phyloP scores from a whole-genome alignment of 2,329 filamentous ascomycete genomes.

The Diplodia corticola region DNA sequence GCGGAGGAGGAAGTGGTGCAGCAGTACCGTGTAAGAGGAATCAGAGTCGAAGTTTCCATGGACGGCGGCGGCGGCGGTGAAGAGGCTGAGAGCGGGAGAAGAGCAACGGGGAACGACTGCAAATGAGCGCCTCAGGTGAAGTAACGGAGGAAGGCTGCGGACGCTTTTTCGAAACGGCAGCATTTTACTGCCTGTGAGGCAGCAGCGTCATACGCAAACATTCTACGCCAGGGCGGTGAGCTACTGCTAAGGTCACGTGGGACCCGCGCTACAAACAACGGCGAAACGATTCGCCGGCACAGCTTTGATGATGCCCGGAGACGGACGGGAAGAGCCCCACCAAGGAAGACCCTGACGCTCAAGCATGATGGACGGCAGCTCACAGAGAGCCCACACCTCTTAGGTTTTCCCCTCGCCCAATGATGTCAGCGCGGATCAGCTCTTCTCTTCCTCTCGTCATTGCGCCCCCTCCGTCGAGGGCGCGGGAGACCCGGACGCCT shows the following conservation, averaged over 20 bases:
- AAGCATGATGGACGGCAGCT: background rate
- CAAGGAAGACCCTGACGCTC: background rate
- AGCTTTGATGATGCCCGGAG: background rate
- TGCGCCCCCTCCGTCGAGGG: background rate
- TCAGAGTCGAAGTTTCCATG: background rate
- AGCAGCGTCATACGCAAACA: background rate
- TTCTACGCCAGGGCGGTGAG: background rate
- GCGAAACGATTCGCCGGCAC: background rate
- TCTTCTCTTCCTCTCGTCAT: background rate
- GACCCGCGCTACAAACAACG: background rate
- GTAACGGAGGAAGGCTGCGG: background rate
- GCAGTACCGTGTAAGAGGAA: constrained; percentile 10
- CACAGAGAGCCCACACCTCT: background rate
- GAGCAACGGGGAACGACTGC: background rate
- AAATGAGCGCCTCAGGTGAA: background rate
- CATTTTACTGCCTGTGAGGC: background rate
- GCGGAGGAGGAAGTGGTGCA: background rate
- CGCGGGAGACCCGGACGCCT: background rate
- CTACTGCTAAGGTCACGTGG: background rate
- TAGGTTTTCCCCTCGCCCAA: background rate
- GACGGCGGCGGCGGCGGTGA: background rate
- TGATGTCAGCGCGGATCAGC: constrained; percentile 15
- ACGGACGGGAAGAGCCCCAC: background rate
- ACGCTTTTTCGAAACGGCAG: constrained; percentile 1
- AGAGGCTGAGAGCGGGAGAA: background rate